Conservation (phyloP, 441 rosid species). For the Breynia disticha region DNA sequence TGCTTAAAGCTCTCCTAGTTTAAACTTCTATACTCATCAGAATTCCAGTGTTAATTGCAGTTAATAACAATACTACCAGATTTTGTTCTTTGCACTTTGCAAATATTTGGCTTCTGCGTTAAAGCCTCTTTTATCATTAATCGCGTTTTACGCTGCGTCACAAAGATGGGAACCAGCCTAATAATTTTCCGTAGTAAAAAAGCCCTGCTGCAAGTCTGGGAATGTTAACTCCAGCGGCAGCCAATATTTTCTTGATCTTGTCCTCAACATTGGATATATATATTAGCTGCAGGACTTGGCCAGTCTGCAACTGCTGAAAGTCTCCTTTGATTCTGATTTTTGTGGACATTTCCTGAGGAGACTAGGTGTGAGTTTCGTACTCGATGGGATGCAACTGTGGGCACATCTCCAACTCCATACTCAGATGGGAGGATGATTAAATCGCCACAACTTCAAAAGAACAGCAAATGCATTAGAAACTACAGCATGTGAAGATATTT, state of each 20-base stretch:
- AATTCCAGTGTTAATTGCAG: no score
- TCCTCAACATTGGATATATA: constrained; percentile 76
- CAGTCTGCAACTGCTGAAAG: constrained; percentile 80
- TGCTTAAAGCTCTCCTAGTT: no score
- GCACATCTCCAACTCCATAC: constrained; percentile 65
- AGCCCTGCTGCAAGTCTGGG: constrained; percentile 80
- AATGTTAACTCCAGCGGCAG: constrained; percentile 86
- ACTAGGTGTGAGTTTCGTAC: constrained; percentile 76
- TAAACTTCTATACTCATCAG: no score
- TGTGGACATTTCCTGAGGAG: constrained; percentile 52
- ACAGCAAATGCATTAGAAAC: constrained; percentile 91
- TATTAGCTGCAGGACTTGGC: constrained; percentile 98
- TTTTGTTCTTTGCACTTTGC: no score
- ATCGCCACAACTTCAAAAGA: constrained; percentile 87
- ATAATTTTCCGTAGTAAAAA: constrained; percentile 1
- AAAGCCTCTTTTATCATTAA: no score
- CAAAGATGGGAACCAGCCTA: not conserved
- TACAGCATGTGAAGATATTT: constrained; percentile 70
- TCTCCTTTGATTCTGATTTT: constrained; percentile 45
- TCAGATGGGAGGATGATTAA: constrained; percentile 86
- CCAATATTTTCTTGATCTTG: constrained; percentile 80
- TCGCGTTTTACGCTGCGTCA: no score
- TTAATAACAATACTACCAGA: no score
- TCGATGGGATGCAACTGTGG: constrained; percentile 68
- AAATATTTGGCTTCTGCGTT: no score